phyloP scores from a whole-genome alignment of 2,329 filamentous ascomycete genomes.

The Colletotrichum tropicale region DNA sequence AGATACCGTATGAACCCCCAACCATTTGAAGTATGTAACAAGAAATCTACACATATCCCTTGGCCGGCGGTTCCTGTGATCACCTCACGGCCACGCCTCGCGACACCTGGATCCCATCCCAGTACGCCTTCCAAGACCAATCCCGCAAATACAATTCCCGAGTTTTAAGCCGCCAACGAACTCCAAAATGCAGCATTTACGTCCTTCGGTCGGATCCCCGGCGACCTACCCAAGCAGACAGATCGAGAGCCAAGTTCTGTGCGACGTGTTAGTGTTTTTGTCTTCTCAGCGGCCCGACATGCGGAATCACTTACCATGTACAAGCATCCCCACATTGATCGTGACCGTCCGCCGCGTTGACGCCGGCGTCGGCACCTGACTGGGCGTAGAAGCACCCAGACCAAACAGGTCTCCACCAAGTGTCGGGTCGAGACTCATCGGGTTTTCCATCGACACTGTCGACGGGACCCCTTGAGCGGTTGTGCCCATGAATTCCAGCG shows the following conservation, averaged over 20 bases:
- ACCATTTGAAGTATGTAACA: not conserved
- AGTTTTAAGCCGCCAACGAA: not conserved
- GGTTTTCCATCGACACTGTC: not conserved
- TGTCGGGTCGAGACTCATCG: not conserved
- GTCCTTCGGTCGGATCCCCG: conserved; percentile 42
- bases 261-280: not conserved
- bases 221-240: conserved; percentile 43
- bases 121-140: not conserved
- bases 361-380: not conserved
- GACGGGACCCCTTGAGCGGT: not conserved
- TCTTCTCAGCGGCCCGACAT: not conserved
- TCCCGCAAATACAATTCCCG: not conserved
- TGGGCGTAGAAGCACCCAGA: not conserved
- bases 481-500: not conserved
- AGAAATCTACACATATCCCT: not conserved
- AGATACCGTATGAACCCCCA: not conserved
- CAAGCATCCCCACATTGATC: conserved; percentile 34
- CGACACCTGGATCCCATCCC: not conserved
- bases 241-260: conserved; percentile 38
- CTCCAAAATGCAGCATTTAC: conserved; percentile 25
- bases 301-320: conserved; percentile 28
- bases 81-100: not conserved
- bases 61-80: not conserved
- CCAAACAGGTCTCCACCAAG: not conserved
- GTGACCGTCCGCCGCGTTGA: conserved; percentile 34